Evolutionary conservation across 129 eudicot genomes (phyloP), one percentile per base, ranked within the genome.

Genomic region (Glebionis coronaria): DNA sequence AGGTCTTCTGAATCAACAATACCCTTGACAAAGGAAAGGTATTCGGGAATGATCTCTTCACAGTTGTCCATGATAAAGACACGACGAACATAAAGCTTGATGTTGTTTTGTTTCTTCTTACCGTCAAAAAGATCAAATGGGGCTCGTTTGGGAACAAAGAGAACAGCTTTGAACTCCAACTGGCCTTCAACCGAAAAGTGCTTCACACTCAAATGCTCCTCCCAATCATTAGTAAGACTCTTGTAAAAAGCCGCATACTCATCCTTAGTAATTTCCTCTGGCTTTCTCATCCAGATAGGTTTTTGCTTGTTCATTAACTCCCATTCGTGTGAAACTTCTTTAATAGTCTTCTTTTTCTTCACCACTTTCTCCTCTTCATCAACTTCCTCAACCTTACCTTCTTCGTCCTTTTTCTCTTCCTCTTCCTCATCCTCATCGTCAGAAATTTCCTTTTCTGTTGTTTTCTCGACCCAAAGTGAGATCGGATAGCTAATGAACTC

Each of bases 141-240:
- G 44, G 93, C 93, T 42, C 86, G 79, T 82, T 86, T 86, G 4
- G 93, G 93, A 21, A 86, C 83, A 86, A 80, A 82, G 12, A 86
- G 93, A 63, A 86, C 68, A 55, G 93, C 93, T 81, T 86, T 82
- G 35, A 82, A 82, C 64, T 86, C 93, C 8, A 86, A 63, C 71
- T 86, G 88, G 3, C 94, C 94, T 73, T 86, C 94, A 31, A 83
- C 94, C 13, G 89, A 86, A 63, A 86, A 86, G 76, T 86, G 94
- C 78, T 86, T 86, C 54, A 86, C 94, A 18, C 65, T 71, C 82
- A 86, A 70, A 64, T 86, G 88, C 66, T 86, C 93, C 63, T 86
- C 93, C 93, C 86, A 86, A 40, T 86, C 93, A 7, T 86, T 86
- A 31, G 89, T 86, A 3, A 83, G 82, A 27, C 94, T 86, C 82